Evolutionary conservation across 2,329 filamentous ascomycete species (phyloP), one percentile per base, ranked within the genome.

Genomic region (Diaporthe citri): DNA sequence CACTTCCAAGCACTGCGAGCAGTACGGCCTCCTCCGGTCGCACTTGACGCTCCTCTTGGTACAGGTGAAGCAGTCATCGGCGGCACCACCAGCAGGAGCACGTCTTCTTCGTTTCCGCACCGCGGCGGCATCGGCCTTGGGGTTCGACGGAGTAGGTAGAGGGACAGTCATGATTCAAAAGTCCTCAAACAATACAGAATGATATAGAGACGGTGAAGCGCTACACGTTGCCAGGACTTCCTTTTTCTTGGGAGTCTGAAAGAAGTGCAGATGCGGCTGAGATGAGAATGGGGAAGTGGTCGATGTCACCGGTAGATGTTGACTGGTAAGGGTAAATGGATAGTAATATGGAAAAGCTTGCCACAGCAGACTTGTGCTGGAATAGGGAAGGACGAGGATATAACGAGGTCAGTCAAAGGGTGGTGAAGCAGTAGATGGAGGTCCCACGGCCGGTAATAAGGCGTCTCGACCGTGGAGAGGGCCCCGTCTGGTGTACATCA

Each of bases 51-150:
- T 93, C 82, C 94, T 91, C 86, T 95, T 97, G 79, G 93, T 90
- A 87, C 96, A 99, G 57, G 95, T 92, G 83, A 98, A 98, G 89
- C 96, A 99, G 85, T 98, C 96, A 84, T 97, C 95, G 60, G 94
- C 92, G 75, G 96, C 96, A 81, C 96, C 96, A 77, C 94, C 96
- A 70, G 95, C 93, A 28, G 95, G 94, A 28, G 96, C 94, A 86
- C 96, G 92, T 89, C 96, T 94, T 87, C 95, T 93, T 82, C 96
- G 92, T 88, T 98, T 91, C 81, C 89, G 87, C 71, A 88, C 85
- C 71, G 87, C 87, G 75, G 87, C 85, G 51, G 80, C 80, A 34
- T 80, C 78, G n/a, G 79, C 77, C 34, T 79, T 77, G 34, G 81
- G 75, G 55, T 80, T 81, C 48, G 80, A 78, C 78, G 85, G 78